phyloP scores from a whole-genome alignment of 306 rosid species.

The Gillenia trifoliata region DNA sequence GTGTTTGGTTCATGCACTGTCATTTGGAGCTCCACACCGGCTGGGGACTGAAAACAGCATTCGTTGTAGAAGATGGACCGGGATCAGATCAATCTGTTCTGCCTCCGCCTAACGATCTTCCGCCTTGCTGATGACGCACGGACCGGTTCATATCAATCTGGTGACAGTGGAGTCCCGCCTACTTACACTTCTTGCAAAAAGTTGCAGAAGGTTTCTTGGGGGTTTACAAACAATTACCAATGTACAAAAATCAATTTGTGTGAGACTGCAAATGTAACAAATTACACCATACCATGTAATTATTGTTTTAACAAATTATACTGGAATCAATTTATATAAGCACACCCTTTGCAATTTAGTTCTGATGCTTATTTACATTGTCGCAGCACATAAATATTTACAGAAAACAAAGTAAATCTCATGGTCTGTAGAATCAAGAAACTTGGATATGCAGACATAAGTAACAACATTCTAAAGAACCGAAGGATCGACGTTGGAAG shows the following conservation, averaged over 20 bases:
- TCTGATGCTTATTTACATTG: neutral
- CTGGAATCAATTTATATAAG: neutral
- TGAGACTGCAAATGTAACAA: conserved; percentile 8
- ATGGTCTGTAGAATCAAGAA: neutral
- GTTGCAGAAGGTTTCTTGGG: conserved; percentile 35
- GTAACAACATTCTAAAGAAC: neutral
- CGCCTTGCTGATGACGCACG: conserved; percentile 48
- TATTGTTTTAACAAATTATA: neutral
- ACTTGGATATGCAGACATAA: neutral
- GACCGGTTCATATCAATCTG: conserved; percentile 36
- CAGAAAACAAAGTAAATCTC: neutral
- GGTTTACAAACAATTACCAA: neutral
- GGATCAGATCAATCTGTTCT: conserved; percentile 48
- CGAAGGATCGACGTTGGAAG: neutral
- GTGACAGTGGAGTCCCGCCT: conserved; percentile 19
- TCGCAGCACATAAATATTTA: neutral
- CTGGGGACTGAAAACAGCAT: conserved; percentile 80
- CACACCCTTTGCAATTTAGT: too few relatives aligned
- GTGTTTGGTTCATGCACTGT: conserved; percentile 88
- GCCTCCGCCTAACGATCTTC: conserved; percentile 80
- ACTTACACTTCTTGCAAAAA: conserved; percentile 34
- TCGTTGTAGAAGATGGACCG: conserved; percentile 71
- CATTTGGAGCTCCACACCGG: conserved; percentile 80
- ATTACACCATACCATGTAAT: neutral
- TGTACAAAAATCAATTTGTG: conserved; percentile 14